phyloP scores from a whole-genome alignment of 495 filamentous ascomycete genomes.

The Margaritispora aquatica region DNA sequence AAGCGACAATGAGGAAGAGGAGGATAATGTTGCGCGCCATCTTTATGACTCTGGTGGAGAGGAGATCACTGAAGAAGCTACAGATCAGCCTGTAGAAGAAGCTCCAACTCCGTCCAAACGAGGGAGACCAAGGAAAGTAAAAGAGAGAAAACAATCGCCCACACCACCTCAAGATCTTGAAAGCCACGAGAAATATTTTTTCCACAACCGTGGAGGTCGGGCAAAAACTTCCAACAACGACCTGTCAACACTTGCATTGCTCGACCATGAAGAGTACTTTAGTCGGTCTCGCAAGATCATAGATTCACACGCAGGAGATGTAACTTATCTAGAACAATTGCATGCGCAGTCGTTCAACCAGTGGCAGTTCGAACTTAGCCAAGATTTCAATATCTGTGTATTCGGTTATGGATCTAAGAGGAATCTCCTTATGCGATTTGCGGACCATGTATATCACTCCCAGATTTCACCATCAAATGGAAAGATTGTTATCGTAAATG shows the following conservation, averaged over 20 bases:
- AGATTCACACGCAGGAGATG: constrained; percentile 68
- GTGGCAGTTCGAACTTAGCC: constrained; percentile 85
- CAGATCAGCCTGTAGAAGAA: constrained; percentile 6
- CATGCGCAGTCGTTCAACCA: constrained; percentile 81
- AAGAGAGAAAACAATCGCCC: constrained; percentile 22
- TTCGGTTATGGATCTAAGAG: constrained; percentile 92
- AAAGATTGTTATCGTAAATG: constrained; percentile 80
- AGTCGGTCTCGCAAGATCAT: constrained; percentile 55
- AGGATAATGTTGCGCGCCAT: constrained; percentile 63
- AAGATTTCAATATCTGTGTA: constrained; percentile 85
- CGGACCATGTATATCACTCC: constrained; percentile 55
- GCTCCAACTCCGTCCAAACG: constrained; percentile 38
- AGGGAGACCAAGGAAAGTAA: constrained; percentile 52
- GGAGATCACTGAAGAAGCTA: constrained; percentile 21
- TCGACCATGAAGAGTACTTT: constrained; percentile 91
- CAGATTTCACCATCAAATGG: constrained; percentile 27
- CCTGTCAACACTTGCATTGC: constrained; percentile 63
- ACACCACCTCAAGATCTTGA: constrained; percentile 68
- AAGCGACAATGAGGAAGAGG: constrained; percentile 72
- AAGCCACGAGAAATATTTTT: constrained; percentile 87
- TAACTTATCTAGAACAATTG: constrained; percentile 62
- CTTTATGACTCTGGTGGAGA: constrained; percentile 55
- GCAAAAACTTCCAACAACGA: constrained; percentile 83
- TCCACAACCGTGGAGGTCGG: constrained; percentile 76
- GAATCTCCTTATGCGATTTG: constrained; percentile 68